Conservation (phyloP, 176 grass and related monocot species). For the Hyparrhenia diplandra region DNA sequence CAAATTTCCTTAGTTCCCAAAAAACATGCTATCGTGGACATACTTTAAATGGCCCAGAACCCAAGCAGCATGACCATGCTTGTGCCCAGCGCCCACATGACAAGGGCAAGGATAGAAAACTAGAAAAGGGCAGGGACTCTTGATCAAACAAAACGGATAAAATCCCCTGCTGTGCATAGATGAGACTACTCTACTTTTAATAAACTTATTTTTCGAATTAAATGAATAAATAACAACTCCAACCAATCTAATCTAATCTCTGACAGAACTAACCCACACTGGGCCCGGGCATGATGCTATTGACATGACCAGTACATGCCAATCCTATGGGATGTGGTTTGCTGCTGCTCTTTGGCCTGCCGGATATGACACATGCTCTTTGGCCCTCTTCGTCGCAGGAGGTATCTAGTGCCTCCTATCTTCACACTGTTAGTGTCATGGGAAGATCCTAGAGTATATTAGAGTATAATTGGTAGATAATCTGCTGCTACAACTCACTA, state of each 20-base stretch:
- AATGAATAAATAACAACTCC: not conserved
- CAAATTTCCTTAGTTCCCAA: not conserved
- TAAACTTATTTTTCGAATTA: not conserved
- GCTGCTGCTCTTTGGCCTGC: not conserved
- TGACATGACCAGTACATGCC: not conserved
- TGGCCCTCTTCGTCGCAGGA: not conserved
- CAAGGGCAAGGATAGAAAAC: not conserved
- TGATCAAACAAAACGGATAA: not conserved
- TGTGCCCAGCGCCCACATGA: not conserved
- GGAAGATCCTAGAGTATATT: too few relatives aligned
- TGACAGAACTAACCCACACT: not conserved
- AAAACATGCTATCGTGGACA: not conserved
- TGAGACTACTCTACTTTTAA: not conserved
- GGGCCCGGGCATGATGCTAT: not conserved
- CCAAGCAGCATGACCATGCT: not conserved
- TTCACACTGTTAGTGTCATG: not conserved
- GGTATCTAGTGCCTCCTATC: not conserved
- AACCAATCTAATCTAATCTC: not conserved
- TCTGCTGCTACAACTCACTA: too few relatives aligned
- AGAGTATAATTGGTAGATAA: too few relatives aligned
- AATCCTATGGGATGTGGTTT: not conserved
- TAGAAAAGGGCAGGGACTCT: not conserved
- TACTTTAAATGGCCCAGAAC: not conserved
- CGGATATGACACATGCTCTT: not conserved
- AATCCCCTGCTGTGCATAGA: not conserved